Conservation (phyloP, 495 filamentous ascomycete species). For the Tuber umbilicatum region DNA sequence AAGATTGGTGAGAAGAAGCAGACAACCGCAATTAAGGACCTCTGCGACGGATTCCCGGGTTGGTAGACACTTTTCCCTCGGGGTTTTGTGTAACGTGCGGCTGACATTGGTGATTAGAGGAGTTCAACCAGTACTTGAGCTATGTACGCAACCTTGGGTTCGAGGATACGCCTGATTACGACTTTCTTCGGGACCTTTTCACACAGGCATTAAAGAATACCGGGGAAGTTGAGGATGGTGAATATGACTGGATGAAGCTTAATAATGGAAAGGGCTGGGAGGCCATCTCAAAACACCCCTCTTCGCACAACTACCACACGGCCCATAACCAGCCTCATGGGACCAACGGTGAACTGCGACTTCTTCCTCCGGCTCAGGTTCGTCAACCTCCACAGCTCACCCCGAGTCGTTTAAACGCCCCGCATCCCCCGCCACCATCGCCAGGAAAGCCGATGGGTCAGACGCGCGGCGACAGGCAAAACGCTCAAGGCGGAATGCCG, state of each 20-base stretch:
- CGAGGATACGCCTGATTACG: slow-evolving; percentile 97
- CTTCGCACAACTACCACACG: slow-evolving; percentile 67
- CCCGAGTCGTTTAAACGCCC: slow-evolving; percentile 92
- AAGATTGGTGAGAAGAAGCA: slow-evolving; percentile 99
- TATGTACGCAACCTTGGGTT: slow-evolving; percentile 98
- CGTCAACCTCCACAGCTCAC: slow-evolving; percentile 60
- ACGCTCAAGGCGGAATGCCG: slow-evolving; percentile 62
- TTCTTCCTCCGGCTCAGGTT: slow-evolving; percentile 53
- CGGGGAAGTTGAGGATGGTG: slow-evolving; percentile 92
- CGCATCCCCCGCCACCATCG: slow-evolving; percentile 82
- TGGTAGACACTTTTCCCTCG: slow-evolving; percentile 20
- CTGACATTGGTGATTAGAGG: slow-evolving; percentile 52
- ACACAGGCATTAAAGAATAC: slow-evolving; percentile 92
- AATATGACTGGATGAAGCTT: slow-evolving; percentile 99
- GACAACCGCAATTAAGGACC: slow-evolving; percentile 90
- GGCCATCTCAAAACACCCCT: slow-evolving; percentile 69
- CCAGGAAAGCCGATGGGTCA: slow-evolving; percentile 71
- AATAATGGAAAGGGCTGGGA: slow-evolving; percentile 95
- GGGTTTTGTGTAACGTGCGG: not conserved
- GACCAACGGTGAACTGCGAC: slow-evolving; percentile 71
- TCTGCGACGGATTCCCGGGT: slow-evolving; percentile 92
- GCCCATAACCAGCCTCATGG: slow-evolving; percentile 65
- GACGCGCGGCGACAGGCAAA: slow-evolving; percentile 74
- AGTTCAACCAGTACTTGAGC: slow-evolving; percentile 94
- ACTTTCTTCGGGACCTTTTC: slow-evolving; percentile 93